These are phyloP conservation scores for Xylaria sp. DNA, from an alignment of 2,329 filamentous ascomycete species.

Conservation along the genomic window DNA sequence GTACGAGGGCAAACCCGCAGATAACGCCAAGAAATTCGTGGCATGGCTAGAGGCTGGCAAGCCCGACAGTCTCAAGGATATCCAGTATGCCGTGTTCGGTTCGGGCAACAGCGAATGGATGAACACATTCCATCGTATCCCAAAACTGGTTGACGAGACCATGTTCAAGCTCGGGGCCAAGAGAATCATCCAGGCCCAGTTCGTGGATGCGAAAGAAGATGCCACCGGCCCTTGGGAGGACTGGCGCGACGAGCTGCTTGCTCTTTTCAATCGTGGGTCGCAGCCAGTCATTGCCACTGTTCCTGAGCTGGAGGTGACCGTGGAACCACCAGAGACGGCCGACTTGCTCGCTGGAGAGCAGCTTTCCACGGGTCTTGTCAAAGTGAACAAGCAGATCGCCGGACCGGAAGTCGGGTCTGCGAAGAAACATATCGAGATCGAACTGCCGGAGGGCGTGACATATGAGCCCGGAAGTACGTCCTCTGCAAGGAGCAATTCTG, in stretches of 20 bases:
- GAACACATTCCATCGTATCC: constrained; percentile 74
- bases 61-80: constrained; percentile 53
- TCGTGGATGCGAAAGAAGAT: constrained; percentile 35
- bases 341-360: constrained; percentile 27
- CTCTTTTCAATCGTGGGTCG: constrained; percentile 6
- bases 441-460: constrained; percentile 30
- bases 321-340: constrained; percentile 26
- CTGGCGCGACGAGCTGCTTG: constrained; percentile 31
- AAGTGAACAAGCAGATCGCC: constrained; percentile 30
- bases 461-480: constrained; percentile 36
- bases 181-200: constrained; percentile 39
- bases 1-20: constrained; percentile 68
- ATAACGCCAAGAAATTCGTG: constrained; percentile 67
- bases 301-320: constrained; percentile 26
- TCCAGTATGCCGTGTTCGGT: constrained; percentile 67
- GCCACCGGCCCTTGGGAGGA: constrained; percentile 31
- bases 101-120: constrained; percentile 64
- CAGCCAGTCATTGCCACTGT: background rate
- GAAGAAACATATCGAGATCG: constrained; percentile 34
- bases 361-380: constrained; percentile 24
- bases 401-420: constrained; percentile 29
- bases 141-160: constrained; percentile 68
- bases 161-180: constrained; percentile 61
- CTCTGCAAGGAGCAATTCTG: background rate
- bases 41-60: constrained; percentile 62